Base-by-base conservation (phyloP, 352 stramenopile species). In the Albugo candida region DNA sequence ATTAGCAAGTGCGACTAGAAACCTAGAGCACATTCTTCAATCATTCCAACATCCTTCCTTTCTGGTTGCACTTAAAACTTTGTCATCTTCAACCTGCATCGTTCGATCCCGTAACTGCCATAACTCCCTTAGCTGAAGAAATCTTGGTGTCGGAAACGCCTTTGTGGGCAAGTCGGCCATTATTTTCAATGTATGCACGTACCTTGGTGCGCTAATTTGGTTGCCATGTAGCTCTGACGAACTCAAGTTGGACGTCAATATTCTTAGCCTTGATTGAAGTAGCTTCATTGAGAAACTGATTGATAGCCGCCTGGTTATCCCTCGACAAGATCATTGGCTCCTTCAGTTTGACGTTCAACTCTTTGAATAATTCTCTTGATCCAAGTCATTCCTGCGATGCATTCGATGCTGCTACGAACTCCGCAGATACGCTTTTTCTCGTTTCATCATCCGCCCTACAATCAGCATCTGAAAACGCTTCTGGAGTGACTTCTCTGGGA, bases 401-500 rank as follows among this genome's bases (percentile, higher is more conserved):
- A n/a, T 46, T 21, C 8, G 52, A 47, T 2, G 47, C 52, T 1
- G 52, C 36, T 2, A 59, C 52, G n/a, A 53, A 59, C 18, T 58
- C 52, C 0, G 56, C 43, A 1, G 41, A 54, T 2, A 64, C 39
- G 0, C 56, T 58, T 44, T 60, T 67, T 1, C 52, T 16, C 11
- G 52, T 40, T 11, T 11, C 12, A 24, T 59, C 59, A 44, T 61
- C 52, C 0, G 43, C 49, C 0, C 55, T 52, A 6, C 41, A 63
- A 19, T 64, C 52, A 0, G 49, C 47, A 38, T 67, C 53, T 14
- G 42, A 59, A 45, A 55, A 62, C 13, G 6, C 20, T 11, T 47
- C 19, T 0, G 59, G 21, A 1, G 44, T 8, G 36, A 56, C 21
- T 16, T 53, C 8, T 0, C 20, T 13, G 1, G 0, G 0, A 0